Base-by-base conservation (phyloP, 1,284 basidiomycete species). In the Phellopilus nigrolimitatus region DNA sequence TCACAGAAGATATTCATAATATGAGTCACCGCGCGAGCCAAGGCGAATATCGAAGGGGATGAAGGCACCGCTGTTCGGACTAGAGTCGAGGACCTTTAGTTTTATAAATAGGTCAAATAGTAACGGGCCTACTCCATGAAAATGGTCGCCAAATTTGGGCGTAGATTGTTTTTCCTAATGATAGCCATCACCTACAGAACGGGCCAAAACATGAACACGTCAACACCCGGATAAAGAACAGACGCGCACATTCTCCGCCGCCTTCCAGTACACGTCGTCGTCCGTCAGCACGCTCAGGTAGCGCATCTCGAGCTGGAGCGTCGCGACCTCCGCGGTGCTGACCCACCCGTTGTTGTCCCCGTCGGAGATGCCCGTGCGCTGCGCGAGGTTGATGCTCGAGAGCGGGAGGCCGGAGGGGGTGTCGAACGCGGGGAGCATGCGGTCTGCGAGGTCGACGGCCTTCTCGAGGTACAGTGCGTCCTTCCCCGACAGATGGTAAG, bases 1-100 rank as follows among this genome's bases (percentile, higher is more conserved):
- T 69, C 55, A 88, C 80, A 93, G 62, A 24, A 97, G 73, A 63
- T 95, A 95, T 67, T 97, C 95, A 65, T 97, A 98, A 70, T 88
- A 97, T 3, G 91, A 95, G 68, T 98, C 95, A 19, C 89, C 95
- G 25, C 95, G 79, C 13, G 92, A 95, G 7, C 95, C 95, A 12
- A 97, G 76, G 7, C 95, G 83, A 55, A 98, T 90, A 33, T 88
- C 81, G 17, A 86, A 84, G 8, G 80, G 70, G 28, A 82, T 72
- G 60, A 91, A 95, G 38, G 75, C 71, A 5, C 91, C 93, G 30
- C 71, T 75, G 15, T 79, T 63, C 0, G 84, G 74, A 48, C 88
- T 91, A 51, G 4, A 40, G 43, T 8, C 22, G 28, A 33, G 37
- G 15, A 36, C 19, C 7, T 49, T 19, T 12, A 13, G 33, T 17